phyloP scores from a whole-genome alignment of 2,329 filamentous ascomycete genomes.

The Fusarium marasasianum region DNA sequence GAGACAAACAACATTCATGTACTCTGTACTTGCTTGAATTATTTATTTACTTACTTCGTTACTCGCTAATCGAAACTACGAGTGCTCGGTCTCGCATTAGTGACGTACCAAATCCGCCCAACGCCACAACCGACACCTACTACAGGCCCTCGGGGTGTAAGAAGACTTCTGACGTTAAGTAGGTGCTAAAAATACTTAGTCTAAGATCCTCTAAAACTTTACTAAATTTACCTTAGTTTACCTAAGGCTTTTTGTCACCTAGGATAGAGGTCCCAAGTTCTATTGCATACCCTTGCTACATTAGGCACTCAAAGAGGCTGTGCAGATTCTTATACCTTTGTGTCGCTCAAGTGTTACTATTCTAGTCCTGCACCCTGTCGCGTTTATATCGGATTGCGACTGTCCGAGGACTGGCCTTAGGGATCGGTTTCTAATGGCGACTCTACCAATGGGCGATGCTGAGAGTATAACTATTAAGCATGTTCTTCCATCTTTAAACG shows the following conservation, averaged over 20 bases:
- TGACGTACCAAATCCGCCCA: constrained; percentile 10
- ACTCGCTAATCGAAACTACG: neutral
- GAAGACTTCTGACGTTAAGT: too few relatives aligned
- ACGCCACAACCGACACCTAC: constrained; percentile 33
- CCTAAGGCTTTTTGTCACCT: too few relatives aligned
- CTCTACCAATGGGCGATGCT: constrained; percentile 11
- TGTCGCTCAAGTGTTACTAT: constrained; percentile 22
- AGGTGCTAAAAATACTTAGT: too few relatives aligned
- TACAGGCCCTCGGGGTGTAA: too few relatives aligned
- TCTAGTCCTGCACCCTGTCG: constrained; percentile 9
- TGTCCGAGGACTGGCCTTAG: constrained; percentile 8
- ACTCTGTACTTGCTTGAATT: neutral
- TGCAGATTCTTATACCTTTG: constrained; percentile 7
- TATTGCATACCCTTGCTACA: too few relatives aligned
- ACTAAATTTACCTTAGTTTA: too few relatives aligned
- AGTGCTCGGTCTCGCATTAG: neutral
- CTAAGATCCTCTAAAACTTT: too few relatives aligned
- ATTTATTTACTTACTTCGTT: neutral
- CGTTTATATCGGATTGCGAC: constrained; percentile 8
- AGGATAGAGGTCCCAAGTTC: too few relatives aligned
- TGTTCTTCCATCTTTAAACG: constrained; percentile 1
- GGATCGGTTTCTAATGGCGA: constrained; percentile 15
- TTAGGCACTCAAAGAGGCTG: constrained; percentile 25
- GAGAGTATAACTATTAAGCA: neutral
- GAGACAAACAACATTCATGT: neutral